A percentile compares a stretch with the other conserved stretches of the same genome.
Conservation (phyloP, 768 basidiomycete genomes). For the Saitozyma podzolica region DNA sequence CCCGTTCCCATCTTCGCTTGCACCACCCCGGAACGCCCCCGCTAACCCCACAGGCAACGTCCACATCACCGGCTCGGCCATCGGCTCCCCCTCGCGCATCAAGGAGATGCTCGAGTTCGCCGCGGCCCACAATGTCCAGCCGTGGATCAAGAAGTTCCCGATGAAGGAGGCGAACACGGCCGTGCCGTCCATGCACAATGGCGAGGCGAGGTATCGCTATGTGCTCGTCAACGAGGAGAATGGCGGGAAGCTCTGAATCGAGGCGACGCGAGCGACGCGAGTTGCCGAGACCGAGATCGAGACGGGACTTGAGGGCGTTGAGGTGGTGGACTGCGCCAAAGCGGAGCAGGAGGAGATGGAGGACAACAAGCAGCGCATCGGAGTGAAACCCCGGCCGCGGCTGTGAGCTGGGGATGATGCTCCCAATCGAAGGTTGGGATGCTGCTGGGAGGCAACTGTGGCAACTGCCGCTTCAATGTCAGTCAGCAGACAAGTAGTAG, state of each 20-base stretch:
- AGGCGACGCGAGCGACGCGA: no score
- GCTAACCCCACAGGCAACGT: conserved; percentile 57
- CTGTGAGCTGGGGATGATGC: no score
- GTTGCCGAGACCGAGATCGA: no score
- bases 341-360: no score
- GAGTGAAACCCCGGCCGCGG: no score
- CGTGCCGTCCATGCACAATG: conserved; percentile 32
- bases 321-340: no score
- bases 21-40: neutral
- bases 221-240: conserved; percentile 48
- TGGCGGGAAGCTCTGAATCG: conserved; percentile 20
- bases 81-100: conserved; percentile 27
- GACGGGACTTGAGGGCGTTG: no score
- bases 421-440: no score
- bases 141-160: conserved; percentile 40
- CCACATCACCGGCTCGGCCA: conserved; percentile 30
- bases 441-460: no score
- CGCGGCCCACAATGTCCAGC: conserved; percentile 30
- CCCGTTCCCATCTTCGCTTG: neutral
- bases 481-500: no score
- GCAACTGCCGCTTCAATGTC: no score
- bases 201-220: conserved; percentile 44
- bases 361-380: no score
- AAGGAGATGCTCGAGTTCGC: conserved; percentile 26
- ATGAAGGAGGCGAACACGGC: conserved; percentile 43